These are phyloP conservation scores for Dissophora ornata DNA, from an alignment of 192 early-diverging fungal species.

Conservation along the genomic window DNA sequence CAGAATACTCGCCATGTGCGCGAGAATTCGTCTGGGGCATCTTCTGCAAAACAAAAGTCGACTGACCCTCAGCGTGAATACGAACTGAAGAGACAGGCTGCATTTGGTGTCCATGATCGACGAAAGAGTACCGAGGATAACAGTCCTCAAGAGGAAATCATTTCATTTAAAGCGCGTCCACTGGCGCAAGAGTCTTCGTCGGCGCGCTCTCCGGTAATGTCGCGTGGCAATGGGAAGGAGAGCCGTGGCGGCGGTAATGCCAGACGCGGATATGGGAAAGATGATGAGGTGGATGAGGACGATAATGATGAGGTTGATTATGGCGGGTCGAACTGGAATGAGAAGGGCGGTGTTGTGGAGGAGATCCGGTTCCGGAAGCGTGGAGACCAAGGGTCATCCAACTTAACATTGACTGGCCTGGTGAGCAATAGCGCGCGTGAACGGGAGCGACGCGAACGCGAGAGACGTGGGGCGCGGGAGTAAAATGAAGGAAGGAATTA, in stretches of 20 bases:
- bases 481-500: background rate
- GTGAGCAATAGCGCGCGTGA: conserved; percentile 29
- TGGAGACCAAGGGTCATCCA: background rate
- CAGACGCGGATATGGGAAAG: background rate
- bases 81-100: conserved; percentile 18
- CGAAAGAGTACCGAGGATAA: conserved; percentile 4
- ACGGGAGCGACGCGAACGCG: conserved; percentile 17
- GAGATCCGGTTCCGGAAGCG: background rate
- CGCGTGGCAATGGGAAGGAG: too few relatives aligned
- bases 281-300: background rate
- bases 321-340: background rate
- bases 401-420: conserved; percentile 15
- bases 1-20: conserved; percentile 7
- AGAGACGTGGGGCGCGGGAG: conserved; percentile 10
- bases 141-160: conserved; percentile 8
- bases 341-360: background rate
- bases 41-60: conserved; percentile 9
- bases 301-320: background rate
- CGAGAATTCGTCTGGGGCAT: conserved; percentile 6
- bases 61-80: conserved; percentile 29
- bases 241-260: background rate
- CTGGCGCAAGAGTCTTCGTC: too few relatives aligned
- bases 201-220: background rate
- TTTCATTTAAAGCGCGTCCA: conserved; percentile 22
- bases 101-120: conserved; percentile 1